Evolutionary conservation across 2,329 filamentous ascomycete genomes (phyloP), one percentile per base, ranked within the genome.

Genomic region (Verticillium zaregamsianum): DNA sequence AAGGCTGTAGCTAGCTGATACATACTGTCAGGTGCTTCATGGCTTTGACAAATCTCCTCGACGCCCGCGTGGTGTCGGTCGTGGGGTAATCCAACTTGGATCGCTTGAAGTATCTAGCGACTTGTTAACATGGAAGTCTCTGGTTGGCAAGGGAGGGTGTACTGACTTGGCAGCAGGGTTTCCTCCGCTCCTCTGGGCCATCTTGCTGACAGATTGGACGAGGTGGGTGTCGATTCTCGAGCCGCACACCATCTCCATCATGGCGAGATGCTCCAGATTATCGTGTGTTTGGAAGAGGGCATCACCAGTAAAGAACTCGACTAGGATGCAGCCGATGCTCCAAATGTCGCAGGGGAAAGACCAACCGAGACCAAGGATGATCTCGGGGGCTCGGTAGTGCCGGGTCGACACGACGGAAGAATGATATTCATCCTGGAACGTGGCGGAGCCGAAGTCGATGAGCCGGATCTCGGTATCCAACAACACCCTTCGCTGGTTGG

Each of bases 281-380:
- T 90, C 88, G 67, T 90, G 88, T 1, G 88, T 90, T 70, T 90
- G 88, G 72, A 90, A 90, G 2, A 90, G 75, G 20, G 88, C 88
- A 68, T 90, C 88, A 5, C 88, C 88, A 0, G 88, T 90, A 64
- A 86, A 90, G 71, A 90, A 90, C 65, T 90, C 88, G 17, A 90
- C 87, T 15, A 90, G 78, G 64, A 90, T 90, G 67, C 88, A 90
- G 3, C 88, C 88, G 35, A 90, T 90, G 71, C 88, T 90, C 88
- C 88, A 90, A 33, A 90, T 89, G 68, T 90, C 88, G 64, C 88
- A 90, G 2, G 87, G 87, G 65, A 84, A 90, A 4, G 87, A 90
- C 88, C 88, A 90, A 23, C 88, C 88, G 1, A 90, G 78, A 1
- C 87, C 87, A 23, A 90, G 79, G 56, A 90, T 90, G 64, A 90